Evolutionary conservation across 306 rosid genomes (phyloP), one percentile per base, ranked within the genome.

Genomic region (Alnus glutinosa): DNA sequence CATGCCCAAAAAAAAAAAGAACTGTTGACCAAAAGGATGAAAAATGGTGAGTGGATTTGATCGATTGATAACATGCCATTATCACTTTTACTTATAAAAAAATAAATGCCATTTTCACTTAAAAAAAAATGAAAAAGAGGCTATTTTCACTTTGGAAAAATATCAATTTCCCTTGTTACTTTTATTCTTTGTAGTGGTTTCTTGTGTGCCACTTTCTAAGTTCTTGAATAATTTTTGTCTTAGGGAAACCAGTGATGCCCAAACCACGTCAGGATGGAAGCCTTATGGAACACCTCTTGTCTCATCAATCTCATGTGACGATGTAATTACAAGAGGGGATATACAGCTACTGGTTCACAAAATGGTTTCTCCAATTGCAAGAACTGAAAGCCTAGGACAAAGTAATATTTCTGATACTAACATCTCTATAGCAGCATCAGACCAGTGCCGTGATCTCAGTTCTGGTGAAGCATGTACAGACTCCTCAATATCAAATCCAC

Each of bases 201-300:
- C 51, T 67, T 54, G 18, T 76, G 63, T 15, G 37, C 70, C 51
- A 73, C 61, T 75, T 80, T 36, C 62, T 71, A 70, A 83, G 67
- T 39, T 77, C 34, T 59, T 70, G 39, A 46, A 14, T 64, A 50
- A 48, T 69, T 76, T 69, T 71, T 78, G 44, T 83, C 67, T 64
- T 14, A 94, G 97, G 90, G 85, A 75, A 73, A 81, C 78, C 54
- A 88, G 88, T 68, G 89, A 87, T 83, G 84, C 89, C 2, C 92
- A 85, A 58, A 70, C 79, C 55, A 69, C 83, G 54, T 94, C 98
- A 23, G 98, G 97, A 75, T 94, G 97, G 96, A 86, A 88, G 81
- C 92, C 96, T 3, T 91, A 73, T 76, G 98, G 97, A 90, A 84
- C 89, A 59, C 99, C 99, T 75, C 86, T 95, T 59, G 89, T 93